A percentile compares a stretch with the other conserved stretches of the same genome.
phyloP scores from a whole-genome alignment of 805 yeast species.

The Limtongozyma cylindracea region DNA sequence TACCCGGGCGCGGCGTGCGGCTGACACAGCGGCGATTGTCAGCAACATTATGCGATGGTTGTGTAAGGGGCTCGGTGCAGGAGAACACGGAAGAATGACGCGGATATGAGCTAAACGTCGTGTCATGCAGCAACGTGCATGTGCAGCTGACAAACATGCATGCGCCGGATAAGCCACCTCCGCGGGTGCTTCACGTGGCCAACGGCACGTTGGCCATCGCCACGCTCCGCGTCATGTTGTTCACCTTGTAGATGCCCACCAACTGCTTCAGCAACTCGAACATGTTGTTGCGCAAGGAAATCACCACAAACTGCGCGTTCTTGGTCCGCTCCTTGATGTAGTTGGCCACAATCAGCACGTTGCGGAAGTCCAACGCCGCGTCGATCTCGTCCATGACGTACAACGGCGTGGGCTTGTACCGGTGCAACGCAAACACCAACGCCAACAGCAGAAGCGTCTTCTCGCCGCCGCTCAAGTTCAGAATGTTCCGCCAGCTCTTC shows the following conservation, averaged over 20 bases:
- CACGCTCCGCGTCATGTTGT: constrained; percentile 74
- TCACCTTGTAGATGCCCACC: constrained; percentile 86
- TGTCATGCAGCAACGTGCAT: too few species aligned
- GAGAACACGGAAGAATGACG: too few species aligned
- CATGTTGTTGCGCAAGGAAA: constrained; percentile 90
- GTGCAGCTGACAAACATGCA: too few species aligned
- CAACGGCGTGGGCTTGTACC: constrained; percentile 88
- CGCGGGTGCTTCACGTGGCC: too few species aligned
- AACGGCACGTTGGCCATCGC: constrained; percentile 53
- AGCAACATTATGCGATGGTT: too few species aligned
- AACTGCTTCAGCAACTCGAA: constrained; percentile 86
- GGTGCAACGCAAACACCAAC: constrained; percentile 84
- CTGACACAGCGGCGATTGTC: too few species aligned
- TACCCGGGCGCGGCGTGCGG: too few species aligned
- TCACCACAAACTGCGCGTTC: constrained; percentile 91
- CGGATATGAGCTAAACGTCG: too few species aligned
- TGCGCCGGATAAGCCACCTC: too few species aligned
- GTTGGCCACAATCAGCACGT: constrained; percentile 92
- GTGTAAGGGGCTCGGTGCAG: too few species aligned
- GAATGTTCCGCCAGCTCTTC: constrained; percentile 89
- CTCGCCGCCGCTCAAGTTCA: constrained; percentile 93
- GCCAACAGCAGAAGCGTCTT: constrained; percentile 90
- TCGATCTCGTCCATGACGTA: constrained; percentile 99
- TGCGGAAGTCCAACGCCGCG: constrained; percentile 93
- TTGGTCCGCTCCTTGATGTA: constrained; percentile 89